These are phyloP conservation scores for Hanseniaspora taiwanica DNA, from an alignment of 805 yeast genomes.

Conservation along the genomic window DNA sequence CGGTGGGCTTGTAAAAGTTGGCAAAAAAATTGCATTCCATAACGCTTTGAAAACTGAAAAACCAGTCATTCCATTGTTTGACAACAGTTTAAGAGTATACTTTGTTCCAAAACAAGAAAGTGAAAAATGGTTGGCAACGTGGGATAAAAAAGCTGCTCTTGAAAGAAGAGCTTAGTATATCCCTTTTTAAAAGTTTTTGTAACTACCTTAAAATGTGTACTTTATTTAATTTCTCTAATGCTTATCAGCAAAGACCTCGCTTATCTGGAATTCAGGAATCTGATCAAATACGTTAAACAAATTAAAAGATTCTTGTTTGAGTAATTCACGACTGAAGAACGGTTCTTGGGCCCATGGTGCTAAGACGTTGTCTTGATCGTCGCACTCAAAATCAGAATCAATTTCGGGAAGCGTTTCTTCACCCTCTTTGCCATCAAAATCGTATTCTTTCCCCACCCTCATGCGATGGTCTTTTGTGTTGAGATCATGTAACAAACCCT, in stretches of 20 bases:
- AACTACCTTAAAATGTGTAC: too few relatives aligned
- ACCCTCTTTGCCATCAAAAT: constrained; percentile 2
- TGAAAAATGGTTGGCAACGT: constrained; percentile 47
- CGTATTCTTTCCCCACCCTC: constrained; percentile 10
- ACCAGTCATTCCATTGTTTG: constrained; percentile 67
- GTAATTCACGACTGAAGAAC: too few relatives aligned
- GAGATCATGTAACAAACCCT: constrained; percentile 16
- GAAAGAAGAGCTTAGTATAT: constrained; percentile 26
- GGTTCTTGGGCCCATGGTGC: constrained; percentile 56
- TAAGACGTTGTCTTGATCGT: constrained; percentile 33
- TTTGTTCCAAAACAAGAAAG: constrained; percentile 66
- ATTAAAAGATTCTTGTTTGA: background rate
- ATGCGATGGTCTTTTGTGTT: constrained; percentile 20
- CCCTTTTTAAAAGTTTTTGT: too few relatives aligned
- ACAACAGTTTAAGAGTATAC: constrained; percentile 55
- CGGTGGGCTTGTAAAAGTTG: constrained; percentile 80
- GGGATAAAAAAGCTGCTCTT: constrained; percentile 53
- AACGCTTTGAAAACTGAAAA: constrained; percentile 46
- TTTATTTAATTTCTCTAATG: too few relatives aligned
- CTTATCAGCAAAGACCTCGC: too few relatives aligned
- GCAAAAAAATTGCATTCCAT: constrained; percentile 58
- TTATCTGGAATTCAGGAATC: too few relatives aligned
- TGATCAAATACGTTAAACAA: too few relatives aligned
- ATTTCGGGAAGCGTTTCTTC: constrained; percentile 31
- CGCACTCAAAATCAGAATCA: constrained; percentile 36